These are phyloP conservation scores for Trichoderma brevicompactum DNA, from an alignment of 2,329 filamentous ascomycete species.

Conservation along the genomic window DNA sequence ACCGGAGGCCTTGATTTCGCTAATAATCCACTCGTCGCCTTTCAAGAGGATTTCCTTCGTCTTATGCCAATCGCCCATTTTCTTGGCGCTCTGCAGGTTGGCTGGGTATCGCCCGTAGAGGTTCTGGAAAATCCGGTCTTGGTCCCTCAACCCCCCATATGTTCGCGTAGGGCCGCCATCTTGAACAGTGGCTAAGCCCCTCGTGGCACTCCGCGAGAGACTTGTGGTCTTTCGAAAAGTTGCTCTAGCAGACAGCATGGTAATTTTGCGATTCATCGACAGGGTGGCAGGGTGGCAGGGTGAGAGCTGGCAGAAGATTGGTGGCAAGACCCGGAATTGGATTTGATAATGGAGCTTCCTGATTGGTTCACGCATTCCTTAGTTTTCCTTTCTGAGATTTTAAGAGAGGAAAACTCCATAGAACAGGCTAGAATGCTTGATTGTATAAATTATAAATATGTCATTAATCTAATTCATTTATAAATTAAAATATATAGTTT, in stretches of 20 bases:
- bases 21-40: constrained; percentile 98
- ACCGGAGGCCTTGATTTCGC: constrained; percentile 95
- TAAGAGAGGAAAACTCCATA: not conserved
- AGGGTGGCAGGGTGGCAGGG: constrained; percentile 33
- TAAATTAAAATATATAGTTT: not conserved
- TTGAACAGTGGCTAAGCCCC: constrained; percentile 81
- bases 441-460: not conserved
- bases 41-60: constrained; percentile 98
- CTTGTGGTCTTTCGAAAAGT: constrained; percentile 46
- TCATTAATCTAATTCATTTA: not conserved
- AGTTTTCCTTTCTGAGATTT: constrained; percentile 8
- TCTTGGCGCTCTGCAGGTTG: constrained; percentile 91
- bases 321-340: constrained; percentile 26
- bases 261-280: constrained; percentile 37
- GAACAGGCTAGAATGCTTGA: not conserved
- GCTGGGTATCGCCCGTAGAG: constrained; percentile 91
- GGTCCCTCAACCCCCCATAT: constrained; percentile 88
- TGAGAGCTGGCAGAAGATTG: constrained; percentile 44
- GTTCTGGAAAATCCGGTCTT: constrained; percentile 99
- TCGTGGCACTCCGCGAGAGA: constrained; percentile 53
- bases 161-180: constrained; percentile 71
- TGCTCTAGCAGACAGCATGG: constrained; percentile 53
- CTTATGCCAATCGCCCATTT: constrained; percentile 99
- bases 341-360: constrained; percentile 23
- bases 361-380: constrained; percentile 12